Evolutionary conservation across 768 basidiomycete genomes (phyloP), one percentile per base, ranked within the genome.

Genomic region (Leucosporidium creatinivorum): DNA sequence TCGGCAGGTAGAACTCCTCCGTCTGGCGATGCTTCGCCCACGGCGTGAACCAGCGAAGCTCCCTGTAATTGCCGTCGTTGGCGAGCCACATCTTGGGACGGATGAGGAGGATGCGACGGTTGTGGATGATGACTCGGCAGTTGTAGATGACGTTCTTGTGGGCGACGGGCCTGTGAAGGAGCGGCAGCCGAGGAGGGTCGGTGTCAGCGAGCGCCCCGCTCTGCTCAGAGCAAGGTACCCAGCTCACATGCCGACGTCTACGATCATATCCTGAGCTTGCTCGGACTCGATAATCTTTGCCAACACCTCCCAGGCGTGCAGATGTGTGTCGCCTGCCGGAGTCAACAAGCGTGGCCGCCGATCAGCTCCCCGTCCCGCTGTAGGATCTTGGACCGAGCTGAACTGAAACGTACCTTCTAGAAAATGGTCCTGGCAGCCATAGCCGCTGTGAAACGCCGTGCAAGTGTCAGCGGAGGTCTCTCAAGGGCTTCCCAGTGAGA

Each of bases 1-100:
- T 83, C 0, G 96, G 96, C 9, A 99, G 81, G 73, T 86, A 91
- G 75, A 93, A 91, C 58, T 96, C 91, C 77, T 98, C 96, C 79
- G 85, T 87, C 76, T 92, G 84, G 30, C 87, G 84, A 76, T 89
- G 89, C 76, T 93, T 94, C 76, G 81, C 80, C 94, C 96, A 99
- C 0, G 96, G 93, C 3, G 94, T 92, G 75, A 99, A 99, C 77
- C 91, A 90, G 19, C 89, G 80, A 74, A 88, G 80, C 79, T 83
- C 81, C 73, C 96, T 88, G 78, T 99, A 99, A 76, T 98, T 98
- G 5, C 96, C 96, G 74, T 96, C 92, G 76, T 98, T 98, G 1
- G 96, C 96, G 55, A 99, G 82, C 96, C 96, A 99, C 93, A 99
- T 93, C 81, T 98, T 99, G 0, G 96, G 96, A 28, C 96, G 86